These are phyloP conservation scores for Diaporthe sp. DNA, from an alignment of 2,329 filamentous ascomycete species.

Conservation along the genomic window DNA sequence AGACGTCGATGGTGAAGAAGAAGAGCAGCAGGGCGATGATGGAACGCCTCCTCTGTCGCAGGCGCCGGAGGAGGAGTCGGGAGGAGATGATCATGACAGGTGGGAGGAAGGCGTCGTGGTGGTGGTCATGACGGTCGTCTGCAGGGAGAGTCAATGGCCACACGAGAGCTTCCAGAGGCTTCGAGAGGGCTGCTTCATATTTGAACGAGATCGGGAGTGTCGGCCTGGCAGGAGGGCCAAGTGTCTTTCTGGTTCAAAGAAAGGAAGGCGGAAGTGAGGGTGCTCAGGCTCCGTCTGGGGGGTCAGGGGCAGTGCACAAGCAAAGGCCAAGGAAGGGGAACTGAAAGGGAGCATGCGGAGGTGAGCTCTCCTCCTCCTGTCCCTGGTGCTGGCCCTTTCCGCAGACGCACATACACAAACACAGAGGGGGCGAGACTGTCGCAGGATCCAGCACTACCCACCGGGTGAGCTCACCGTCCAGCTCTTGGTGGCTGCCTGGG, in stretches of 20 bases:
- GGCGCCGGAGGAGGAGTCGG: constrained; percentile 50
- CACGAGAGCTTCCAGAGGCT: constrained; percentile 18
- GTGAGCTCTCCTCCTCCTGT: background rate
- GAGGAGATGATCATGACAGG: constrained; percentile 50
- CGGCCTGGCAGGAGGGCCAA: background rate
- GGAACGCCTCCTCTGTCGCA: constrained; percentile 52
- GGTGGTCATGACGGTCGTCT: constrained; percentile 25
- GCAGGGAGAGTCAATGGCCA: background rate
- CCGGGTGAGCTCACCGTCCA: constrained; percentile 16
- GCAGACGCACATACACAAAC: background rate
- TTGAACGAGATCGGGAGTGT: background rate
- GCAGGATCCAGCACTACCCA: constrained; percentile 24
- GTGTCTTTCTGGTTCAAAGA: background rate
- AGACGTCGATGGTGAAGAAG: constrained; percentile 53
- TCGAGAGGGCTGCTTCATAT: constrained; percentile 30
- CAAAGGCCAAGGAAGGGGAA: constrained; percentile 11
- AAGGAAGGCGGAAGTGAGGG: background rate
- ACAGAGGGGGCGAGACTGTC: constrained; percentile 3
- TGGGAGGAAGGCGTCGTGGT: background rate
- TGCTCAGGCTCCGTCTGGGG: background rate
- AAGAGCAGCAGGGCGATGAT: constrained; percentile 49
- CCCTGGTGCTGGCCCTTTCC: background rate
- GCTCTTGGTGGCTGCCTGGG: background rate
- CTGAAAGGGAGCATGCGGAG: background rate
- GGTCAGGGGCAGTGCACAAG: background rate